Evolutionary conservation across 75 land plant genomes (phyloP).

Genomic region (Ceratopteris richardii): DNA sequence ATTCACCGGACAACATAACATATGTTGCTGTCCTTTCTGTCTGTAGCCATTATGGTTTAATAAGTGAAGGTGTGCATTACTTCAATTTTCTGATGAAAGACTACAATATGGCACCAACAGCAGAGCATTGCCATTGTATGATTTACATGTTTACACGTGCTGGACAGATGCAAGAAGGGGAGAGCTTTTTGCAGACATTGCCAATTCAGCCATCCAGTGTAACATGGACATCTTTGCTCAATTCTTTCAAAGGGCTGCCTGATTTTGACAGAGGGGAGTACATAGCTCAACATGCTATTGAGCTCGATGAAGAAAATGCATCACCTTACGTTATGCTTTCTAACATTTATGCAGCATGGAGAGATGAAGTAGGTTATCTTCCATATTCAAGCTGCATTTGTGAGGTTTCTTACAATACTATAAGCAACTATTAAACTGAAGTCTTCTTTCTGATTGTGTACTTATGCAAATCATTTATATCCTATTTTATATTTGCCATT

Average conservation of each 20-base stretch:
- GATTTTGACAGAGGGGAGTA: conserved; percentile 8
- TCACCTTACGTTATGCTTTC: conserved; percentile 44
- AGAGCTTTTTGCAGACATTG: conserved; percentile 5
- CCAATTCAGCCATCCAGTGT: conserved; percentile 6
- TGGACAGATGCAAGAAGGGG: conserved; percentile 7
- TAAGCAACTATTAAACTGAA: too few relatives aligned
- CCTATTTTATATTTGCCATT: too few relatives aligned
- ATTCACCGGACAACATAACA: conserved; percentile 1
- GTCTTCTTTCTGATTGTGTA: too few relatives aligned
- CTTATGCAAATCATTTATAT: too few relatives aligned
- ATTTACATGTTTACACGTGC: conserved; percentile 17
- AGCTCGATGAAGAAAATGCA: conserved; percentile 47
- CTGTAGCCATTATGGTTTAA: conserved; percentile 14
- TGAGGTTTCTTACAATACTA: too few relatives aligned
- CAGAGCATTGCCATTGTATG: conserved; percentile 17
- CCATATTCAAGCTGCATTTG: too few relatives aligned
- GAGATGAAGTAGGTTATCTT: not conserved
- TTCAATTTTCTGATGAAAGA: conserved; percentile 5
- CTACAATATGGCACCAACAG: conserved; percentile 9
- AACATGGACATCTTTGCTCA: conserved; percentile 13
- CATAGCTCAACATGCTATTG: conserved; percentile 30
- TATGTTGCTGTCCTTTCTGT: conserved; percentile 12
- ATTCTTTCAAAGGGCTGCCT: conserved; percentile 10
- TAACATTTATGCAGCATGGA: conserved; percentile 26
- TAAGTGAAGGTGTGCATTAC: conserved; percentile 9